These are phyloP conservation scores for Tetracladium setigerum DNA, from an alignment of 495 filamentous ascomycete species.

Conservation along the genomic window DNA sequence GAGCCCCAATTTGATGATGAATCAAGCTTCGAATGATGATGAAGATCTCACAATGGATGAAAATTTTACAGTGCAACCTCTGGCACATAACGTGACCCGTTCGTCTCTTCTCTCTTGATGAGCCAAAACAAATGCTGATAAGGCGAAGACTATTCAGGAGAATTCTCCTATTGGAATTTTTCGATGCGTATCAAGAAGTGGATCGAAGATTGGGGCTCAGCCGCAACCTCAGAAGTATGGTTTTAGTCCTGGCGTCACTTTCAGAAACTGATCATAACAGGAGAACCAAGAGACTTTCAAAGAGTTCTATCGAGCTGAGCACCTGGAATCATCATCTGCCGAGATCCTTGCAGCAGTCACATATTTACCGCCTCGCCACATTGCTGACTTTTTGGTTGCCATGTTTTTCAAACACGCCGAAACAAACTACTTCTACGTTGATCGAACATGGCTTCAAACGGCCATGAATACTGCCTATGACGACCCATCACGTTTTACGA, in stretches of 20 bases:
- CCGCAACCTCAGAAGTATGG: too few relatives aligned
- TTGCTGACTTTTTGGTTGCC: constrained; percentile 42
- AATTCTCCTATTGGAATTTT: neutral
- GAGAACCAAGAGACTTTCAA: too few relatives aligned
- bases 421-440: constrained; percentile 45
- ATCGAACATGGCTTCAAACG: constrained; percentile 39
- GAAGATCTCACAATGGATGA: neutral
- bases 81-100: constrained; percentile 1
- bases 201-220: too few relatives aligned
- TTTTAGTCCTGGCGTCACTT: too few relatives aligned
- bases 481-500: constrained; percentile 31
- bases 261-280: too few relatives aligned
- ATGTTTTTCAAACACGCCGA: constrained; percentile 47
- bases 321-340: constrained; percentile 37
- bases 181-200: constrained; percentile 19
- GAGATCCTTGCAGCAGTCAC: constrained; percentile 33
- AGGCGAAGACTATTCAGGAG: neutral
- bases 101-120: neutral
- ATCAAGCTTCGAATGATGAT: neutral
- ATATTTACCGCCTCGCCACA: constrained; percentile 41
- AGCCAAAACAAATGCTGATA: neutral
- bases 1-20: too few relatives aligned
- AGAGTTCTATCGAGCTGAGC: constrained; percentile 39
- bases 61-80: neutral
- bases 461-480: constrained; percentile 40